Conservation (phyloP, 495 filamentous ascomycete genomes). For the Penicillium ochrochloron region DNA sequence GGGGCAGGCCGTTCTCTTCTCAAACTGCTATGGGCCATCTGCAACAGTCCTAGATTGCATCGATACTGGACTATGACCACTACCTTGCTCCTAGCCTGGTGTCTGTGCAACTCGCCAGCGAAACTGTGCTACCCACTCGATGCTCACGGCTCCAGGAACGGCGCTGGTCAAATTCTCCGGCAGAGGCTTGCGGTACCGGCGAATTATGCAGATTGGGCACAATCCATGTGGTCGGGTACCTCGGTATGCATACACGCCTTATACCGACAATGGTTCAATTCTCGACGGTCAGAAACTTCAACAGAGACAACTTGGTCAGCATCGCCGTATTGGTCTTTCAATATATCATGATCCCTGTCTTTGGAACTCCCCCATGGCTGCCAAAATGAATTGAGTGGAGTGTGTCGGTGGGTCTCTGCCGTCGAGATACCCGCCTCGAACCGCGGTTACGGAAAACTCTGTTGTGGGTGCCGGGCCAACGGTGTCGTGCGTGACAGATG, state of each 20-base stretch:
- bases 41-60: neutral
- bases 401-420: slow-evolving; percentile 12
- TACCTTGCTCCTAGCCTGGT: neutral
- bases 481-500: neutral
- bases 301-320: neutral
- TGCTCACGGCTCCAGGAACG: slow-evolving; percentile 17
- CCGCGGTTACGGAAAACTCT: slow-evolving; percentile 9
- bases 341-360: neutral
- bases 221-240: neutral
- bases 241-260: neutral
- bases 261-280: neutral
- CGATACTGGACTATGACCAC: neutral
- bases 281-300: neutral
- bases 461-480: neutral
- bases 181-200: neutral
- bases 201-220: neutral
- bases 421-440: slow-evolving; percentile 11
- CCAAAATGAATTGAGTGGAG: slow-evolving; percentile 2
- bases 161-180: slow-evolving; percentile 15
- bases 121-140: slow-evolving; percentile 23
- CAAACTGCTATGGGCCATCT: neutral
- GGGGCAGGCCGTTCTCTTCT: neutral
- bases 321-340: neutral
- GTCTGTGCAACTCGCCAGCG: slow-evolving; percentile 14
- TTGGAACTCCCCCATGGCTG: neutral